These are phyloP conservation scores for Zalaria obscura DNA, from an alignment of 2,329 filamentous ascomycete genomes.

Conservation along the genomic window DNA sequence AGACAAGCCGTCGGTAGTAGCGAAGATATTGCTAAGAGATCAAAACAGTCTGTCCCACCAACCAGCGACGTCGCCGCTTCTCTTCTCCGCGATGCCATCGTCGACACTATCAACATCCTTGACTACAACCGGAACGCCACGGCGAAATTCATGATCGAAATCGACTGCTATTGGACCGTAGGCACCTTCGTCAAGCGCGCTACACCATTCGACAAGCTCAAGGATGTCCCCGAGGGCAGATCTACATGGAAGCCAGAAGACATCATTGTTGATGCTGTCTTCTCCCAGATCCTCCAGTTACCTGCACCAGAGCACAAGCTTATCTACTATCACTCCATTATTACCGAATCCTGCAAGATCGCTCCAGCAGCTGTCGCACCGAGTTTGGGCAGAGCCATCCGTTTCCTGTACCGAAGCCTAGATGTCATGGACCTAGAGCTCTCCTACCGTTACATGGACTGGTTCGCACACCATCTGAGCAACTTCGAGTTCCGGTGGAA, in stretches of 20 bases:
- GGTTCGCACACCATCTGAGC: slow-evolving; percentile 95
- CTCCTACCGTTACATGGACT: slow-evolving; percentile 78
- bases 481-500: slow-evolving; percentile 99
- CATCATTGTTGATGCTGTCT: slow-evolving; percentile 91
- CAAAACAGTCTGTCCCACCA: slow-evolving; percentile 55
- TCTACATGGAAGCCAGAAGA: slow-evolving; percentile 96
- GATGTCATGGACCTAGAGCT: slow-evolving; percentile 79
- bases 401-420: slow-evolving; percentile 73
- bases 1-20: slow-evolving; percentile 3
- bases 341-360: slow-evolving; percentile 92
- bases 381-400: slow-evolving; percentile 81
- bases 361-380: slow-evolving; percentile 93
- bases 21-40: neutral
- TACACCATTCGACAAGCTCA: slow-evolving; percentile 80
- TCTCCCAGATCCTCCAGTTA: slow-evolving; percentile 84
- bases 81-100: slow-evolving; percentile 69
- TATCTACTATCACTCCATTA: slow-evolving; percentile 89
- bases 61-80: slow-evolving; percentile 64
- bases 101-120: slow-evolving; percentile 87
- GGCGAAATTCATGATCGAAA: slow-evolving; percentile 79
- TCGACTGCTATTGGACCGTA: slow-evolving; percentile 87
- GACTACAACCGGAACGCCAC: slow-evolving; percentile 83
- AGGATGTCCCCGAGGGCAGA: slow-evolving; percentile 47
- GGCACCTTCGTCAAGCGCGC: slow-evolving; percentile 87
- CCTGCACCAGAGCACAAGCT: slow-evolving; percentile 82